Evolutionary conservation across 805 yeast genomes (phyloP).

Genomic region (Zygoascus ofunaensis): DNA sequence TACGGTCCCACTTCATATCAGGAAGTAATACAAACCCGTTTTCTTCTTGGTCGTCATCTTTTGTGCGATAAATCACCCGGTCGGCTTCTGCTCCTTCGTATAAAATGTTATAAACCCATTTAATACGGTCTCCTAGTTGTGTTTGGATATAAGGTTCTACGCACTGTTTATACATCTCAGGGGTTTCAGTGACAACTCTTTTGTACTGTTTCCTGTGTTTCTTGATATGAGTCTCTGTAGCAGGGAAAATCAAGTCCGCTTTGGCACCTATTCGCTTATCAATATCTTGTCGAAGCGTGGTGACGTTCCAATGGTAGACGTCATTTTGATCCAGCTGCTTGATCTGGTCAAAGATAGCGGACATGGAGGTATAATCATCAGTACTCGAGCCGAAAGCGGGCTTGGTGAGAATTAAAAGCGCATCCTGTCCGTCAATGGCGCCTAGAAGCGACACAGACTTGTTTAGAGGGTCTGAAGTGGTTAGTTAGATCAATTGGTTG

Average conservation of each 20-base stretch:
- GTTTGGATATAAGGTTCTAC: constrained; percentile 71
- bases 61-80: constrained; percentile 60
- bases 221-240: constrained; percentile 72
- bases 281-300: constrained; percentile 37
- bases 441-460: constrained; percentile 68
- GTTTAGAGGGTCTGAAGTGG: too few relatives aligned
- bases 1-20: constrained; percentile 94
- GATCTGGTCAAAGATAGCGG: constrained; percentile 19
- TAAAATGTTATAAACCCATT: constrained; percentile 86
- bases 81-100: constrained; percentile 79
- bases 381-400: constrained; percentile 40
- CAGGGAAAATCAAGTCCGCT: constrained; percentile 76
- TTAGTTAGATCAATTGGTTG: too few relatives aligned
- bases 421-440: constrained; percentile 45
- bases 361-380: constrained; percentile 2
- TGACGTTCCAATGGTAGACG: constrained; percentile 74
- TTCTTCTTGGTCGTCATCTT: constrained; percentile 29
- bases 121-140: constrained; percentile 66
- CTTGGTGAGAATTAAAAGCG: constrained; percentile 67
- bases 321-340: constrained; percentile 58
- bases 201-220: constrained; percentile 57
- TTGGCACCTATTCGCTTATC: constrained; percentile 51
- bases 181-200: constrained; percentile 70
- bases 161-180: constrained; percentile 50
- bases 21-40: constrained; percentile 71